Conservation (phyloP, 2,329 filamentous ascomycete species). For the Alternaria incomplexa region DNA sequence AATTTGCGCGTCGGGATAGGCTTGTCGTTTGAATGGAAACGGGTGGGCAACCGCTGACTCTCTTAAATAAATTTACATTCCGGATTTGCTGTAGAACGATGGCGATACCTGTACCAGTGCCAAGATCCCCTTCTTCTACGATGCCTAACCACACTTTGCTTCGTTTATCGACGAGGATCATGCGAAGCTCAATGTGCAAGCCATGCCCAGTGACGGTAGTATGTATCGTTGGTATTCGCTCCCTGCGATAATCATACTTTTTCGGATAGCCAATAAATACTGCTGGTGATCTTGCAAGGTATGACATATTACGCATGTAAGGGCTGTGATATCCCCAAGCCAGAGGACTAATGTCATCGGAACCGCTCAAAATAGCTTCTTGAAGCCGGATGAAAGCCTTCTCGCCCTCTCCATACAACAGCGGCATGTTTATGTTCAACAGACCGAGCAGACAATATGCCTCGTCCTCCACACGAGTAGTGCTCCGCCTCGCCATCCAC, state of each 20-base stretch:
- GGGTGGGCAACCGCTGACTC: neutral
- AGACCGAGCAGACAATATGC: neutral
- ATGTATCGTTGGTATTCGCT: neutral
- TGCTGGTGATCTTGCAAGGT: neutral
- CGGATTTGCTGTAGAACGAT: neutral
- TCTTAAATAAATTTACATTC: neutral
- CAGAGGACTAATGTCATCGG: neutral
- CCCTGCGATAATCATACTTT: no score
- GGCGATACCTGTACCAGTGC: neutral
- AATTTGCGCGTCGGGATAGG: neutral
- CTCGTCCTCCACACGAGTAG: neutral
- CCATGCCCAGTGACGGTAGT: neutral
- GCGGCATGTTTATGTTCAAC: neutral
- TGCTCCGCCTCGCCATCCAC: neutral
- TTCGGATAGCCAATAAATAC: neutral
- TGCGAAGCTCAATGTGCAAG: neutral
- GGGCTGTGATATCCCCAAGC: neutral
- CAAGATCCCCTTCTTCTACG: no score
- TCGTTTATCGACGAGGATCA: neutral
- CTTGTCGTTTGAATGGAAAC: neutral
- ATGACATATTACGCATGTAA: rapidly evolving
- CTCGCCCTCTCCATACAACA: neutral
- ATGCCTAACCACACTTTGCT: neutral
- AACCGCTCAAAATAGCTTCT: neutral
- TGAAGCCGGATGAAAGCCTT: neutral